Percentiles rank a stretch among this genome's conserved stretches.
These are phyloP conservation scores for Volvariella surrecta DNA, from an alignment of 1,284 basidiomycete genomes.

Conservation along the genomic window DNA sequence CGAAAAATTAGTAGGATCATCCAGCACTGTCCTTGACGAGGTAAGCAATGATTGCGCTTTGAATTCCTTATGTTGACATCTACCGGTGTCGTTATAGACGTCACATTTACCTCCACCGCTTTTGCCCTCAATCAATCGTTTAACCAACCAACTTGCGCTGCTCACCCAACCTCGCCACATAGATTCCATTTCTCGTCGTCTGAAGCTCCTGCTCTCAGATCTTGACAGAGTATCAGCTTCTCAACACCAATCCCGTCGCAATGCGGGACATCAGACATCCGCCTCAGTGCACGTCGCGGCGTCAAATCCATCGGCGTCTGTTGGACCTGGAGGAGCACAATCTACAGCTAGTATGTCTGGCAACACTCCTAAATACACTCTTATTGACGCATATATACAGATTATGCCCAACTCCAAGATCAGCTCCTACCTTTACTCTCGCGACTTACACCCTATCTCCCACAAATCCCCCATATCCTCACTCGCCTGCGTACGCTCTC, in stretches of 20 bases:
- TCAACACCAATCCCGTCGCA: constrained; percentile 31
- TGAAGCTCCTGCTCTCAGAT: constrained; percentile 90
- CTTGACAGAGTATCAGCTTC: constrained; percentile 76
- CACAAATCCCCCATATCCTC: constrained; percentile 89
- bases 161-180: constrained; percentile 95
- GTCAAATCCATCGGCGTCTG: too few species aligned
- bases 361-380: too few species aligned
- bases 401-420: constrained; percentile 36
- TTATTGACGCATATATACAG: too few species aligned
- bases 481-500: constrained; percentile 81
- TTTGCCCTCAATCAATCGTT: constrained; percentile 70
- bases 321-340: too few species aligned
- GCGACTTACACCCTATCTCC: constrained; percentile 80
- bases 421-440: constrained; percentile 70
- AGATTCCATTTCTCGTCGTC: constrained; percentile 90
- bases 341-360: too few species aligned
- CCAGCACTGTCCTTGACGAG: constrained; percentile 64
- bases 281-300: constrained; percentile 15
- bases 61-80: not conserved
- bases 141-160: constrained; percentile 81
- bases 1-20: constrained; percentile 74
- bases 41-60: constrained; percentile 24
- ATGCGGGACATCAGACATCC: constrained; percentile 23
- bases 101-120: constrained; percentile 74
- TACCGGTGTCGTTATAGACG: constrained; percentile 26